Evolutionary conservation across 352 stramenopile species (phyloP).

Genomic region (Hyphochytrium catenoides): DNA sequence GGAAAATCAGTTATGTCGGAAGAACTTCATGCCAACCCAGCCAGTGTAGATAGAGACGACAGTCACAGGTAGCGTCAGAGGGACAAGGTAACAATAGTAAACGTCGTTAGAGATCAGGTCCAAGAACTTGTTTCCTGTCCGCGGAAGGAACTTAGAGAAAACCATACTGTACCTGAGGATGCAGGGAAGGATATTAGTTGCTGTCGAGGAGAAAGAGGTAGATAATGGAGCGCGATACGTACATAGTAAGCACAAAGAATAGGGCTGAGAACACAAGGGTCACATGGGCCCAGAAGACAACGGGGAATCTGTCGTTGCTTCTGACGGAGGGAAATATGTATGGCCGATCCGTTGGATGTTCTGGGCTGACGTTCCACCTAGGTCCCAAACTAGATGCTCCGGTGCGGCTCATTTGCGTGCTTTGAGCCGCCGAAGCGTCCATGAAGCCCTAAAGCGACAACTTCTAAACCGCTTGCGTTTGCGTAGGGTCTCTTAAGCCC

Average conservation of each 20-base stretch:
- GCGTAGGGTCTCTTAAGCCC: too few species aligned
- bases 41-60: conserved; percentile 48
- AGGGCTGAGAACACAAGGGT: conserved; percentile 22
- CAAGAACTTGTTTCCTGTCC: conserved; percentile 14
- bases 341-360: too few species aligned
- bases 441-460: too few species aligned
- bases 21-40: conserved; percentile 62
- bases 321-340: too few species aligned
- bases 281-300: conserved; percentile 54
- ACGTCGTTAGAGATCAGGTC: conserved; percentile 24
- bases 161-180: conserved; percentile 33
- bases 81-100: conserved; percentile 49
- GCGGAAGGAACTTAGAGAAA: conserved; percentile 26
- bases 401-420: too few species aligned
- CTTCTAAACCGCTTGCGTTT: too few species aligned
- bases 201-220: not conserved
- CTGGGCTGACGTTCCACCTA: too few species aligned
- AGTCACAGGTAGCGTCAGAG: conserved; percentile 40
- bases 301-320: too few species aligned
- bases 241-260: conserved; percentile 36
- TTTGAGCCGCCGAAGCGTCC: too few species aligned
- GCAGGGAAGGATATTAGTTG: not conserved
- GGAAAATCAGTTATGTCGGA: conserved; percentile 37
- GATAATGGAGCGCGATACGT: not conserved
- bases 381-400: too few species aligned